Conservation (phyloP, 2,329 filamentous ascomycete species). For the Botrytis hyacinthi region DNA sequence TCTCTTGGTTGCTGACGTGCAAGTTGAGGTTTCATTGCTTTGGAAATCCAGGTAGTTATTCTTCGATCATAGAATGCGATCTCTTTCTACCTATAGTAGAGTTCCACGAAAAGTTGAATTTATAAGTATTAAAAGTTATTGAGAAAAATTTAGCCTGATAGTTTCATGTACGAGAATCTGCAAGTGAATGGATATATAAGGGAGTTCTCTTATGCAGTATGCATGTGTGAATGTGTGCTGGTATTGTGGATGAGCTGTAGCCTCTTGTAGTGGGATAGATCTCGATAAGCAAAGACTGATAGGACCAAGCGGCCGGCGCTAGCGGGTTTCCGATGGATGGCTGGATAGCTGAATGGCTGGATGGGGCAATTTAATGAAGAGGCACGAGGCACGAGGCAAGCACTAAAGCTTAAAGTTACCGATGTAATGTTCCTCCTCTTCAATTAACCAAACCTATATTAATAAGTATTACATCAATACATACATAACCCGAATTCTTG, state of each 20-base stretch:
- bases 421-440: constrained; percentile 18
- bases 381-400: constrained; percentile 14
- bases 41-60: not conserved
- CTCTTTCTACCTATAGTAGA: not conserved
- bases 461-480: constrained; percentile 10
- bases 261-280: not conserved
- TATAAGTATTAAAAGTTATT: not conserved
- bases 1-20: constrained; percentile 19
- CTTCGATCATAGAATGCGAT: not conserved
- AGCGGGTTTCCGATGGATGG: constrained; percentile 13
- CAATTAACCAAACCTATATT: constrained; percentile 3
- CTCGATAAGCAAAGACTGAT: constrained; percentile 21
- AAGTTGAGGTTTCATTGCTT: constrained; percentile 20
- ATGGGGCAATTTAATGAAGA: constrained; percentile 1
- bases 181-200: constrained; percentile 13
- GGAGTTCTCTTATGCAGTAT: not conserved
- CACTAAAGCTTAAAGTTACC: constrained; percentile 19
- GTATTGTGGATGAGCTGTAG: not conserved
- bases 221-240: not conserved
- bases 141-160: not conserved
- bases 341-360: not conserved
- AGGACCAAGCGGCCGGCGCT: constrained; percentile 26
- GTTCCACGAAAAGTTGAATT: not conserved
- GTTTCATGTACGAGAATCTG: not conserved
- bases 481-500: not conserved